Percentiles rank a stretch among this genome's conserved stretches.
Conservation (phyloP, 805 yeast species). For the Candida rishiriensis region DNA sequence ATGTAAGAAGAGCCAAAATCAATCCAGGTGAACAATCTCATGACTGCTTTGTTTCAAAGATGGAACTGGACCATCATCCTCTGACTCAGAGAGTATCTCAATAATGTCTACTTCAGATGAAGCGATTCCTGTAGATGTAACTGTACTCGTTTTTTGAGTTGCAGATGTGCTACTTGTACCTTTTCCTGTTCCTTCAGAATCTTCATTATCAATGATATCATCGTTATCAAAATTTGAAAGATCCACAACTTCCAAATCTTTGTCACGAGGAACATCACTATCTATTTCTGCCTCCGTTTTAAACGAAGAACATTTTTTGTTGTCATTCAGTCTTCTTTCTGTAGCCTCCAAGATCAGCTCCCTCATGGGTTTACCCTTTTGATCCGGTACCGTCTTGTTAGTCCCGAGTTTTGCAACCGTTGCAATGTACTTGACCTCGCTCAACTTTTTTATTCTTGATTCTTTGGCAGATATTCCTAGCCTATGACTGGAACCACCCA, state of each 20-base stretch:
- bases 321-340: slow-evolving; percentile 51
- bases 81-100: no score
- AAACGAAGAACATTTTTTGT: slow-evolving; percentile 41
- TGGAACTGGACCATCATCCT: no score
- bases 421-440: slow-evolving; percentile 36
- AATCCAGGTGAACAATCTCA: no score
- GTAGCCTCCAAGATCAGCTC: slow-evolving; percentile 57
- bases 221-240: slow-evolving; percentile 6
- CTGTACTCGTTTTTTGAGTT: not conserved
- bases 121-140: no score
- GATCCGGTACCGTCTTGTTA: slow-evolving; percentile 1
- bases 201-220: not conserved
- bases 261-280: slow-evolving; percentile 37
- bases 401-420: slow-evolving; percentile 35
- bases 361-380: slow-evolving; percentile 28
- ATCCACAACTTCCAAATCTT: slow-evolving; percentile 39
- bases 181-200: not conserved
- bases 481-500: slow-evolving; percentile 34
- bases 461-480: slow-evolving; percentile 26
- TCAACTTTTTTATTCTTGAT: slow-evolving; percentile 38
- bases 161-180: not conserved
- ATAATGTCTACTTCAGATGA: no score
- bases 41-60: no score
- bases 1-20: no score
- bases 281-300: slow-evolving; percentile 17